Base-by-base conservation (phyloP, 345 rosid genomes). In the Aethionema arabicum region DNA sequence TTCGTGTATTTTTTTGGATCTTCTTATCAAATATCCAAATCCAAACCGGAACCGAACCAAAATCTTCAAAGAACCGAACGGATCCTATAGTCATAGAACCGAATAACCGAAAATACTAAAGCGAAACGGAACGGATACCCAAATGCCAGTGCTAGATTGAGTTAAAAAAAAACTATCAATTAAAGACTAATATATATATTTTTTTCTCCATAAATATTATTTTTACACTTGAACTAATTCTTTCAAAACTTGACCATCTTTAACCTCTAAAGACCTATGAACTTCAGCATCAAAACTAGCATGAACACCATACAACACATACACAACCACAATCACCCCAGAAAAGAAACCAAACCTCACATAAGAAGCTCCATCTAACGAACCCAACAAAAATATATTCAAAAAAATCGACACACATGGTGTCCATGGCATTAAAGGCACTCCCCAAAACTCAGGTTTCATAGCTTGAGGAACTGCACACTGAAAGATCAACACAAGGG, bases 381-480 rank as follows among this genome's bases (percentile, higher is more conserved):
- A 77, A 46, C 96, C 98, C 29, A 92, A 60, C 59, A 92, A 68
- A 67, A 92, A 92, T 12, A 92, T 79, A 76, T 89, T 85, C 76
- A 89, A 63, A 69, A 83, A 92, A 69, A 92, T 85, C 8, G 98
- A 92, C 8, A 74, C 63, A 30, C 88, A 82, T 0, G 98, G 98
- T 31, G 85, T 77, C 95, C 88, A 85, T 0, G 98, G 98, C 98
- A 92, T 92, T 50, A 85, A 69, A 0, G 98, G 95, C 42, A 89
- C 86, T 3, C 91, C 89, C 98, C 98, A 92, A 36, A 92, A 77
- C 70, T 89, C 91, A 0, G 98, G 98, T 43, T 75, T 82, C 39
- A 80, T 67, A 4, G 75, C 90, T 42, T 87, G 95, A 6, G 85
- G 91, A 49, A 86, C 89, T 46, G 51, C 56, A 52, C 47, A 77